phyloP scores from a whole-genome alignment of 169 alveolate genomes.

The Plasmodium vinckei region DNA sequence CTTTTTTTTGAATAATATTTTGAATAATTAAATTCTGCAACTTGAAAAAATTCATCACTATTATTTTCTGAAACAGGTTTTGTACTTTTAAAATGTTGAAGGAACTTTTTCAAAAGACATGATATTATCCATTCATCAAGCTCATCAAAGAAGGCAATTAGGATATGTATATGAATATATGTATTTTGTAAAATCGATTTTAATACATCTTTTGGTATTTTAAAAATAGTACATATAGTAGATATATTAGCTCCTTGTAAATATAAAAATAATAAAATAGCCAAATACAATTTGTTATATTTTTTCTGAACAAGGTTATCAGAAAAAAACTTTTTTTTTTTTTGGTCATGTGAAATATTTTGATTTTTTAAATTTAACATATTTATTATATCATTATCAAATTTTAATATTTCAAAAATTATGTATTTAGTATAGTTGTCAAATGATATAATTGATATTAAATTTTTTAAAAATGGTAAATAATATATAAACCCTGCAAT shows the following conservation, averaged over 20 bases:
- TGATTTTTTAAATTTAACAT: constrained; percentile 38
- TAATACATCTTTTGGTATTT: constrained; percentile 43
- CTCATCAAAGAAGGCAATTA: constrained; percentile 38
- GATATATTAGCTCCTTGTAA: constrained; percentile 5
- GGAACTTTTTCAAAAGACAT: constrained; percentile 30
- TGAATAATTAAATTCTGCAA: neutral
- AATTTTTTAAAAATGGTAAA: constrained; percentile 34
- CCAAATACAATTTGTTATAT: constrained; percentile 39
- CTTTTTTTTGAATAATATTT: neutral
- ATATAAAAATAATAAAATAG: constrained; percentile 38
- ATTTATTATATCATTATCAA: constrained; percentile 65
- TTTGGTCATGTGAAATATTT: constrained; percentile 3
- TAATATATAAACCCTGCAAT: constrained; percentile 28
- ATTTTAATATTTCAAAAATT: constrained; percentile 40
- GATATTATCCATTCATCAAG: constrained; percentile 58
- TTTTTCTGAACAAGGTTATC: constrained; percentile 21
- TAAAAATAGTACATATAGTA: constrained; percentile 21
- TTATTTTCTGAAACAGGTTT: neutral
- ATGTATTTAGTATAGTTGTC: constrained; percentile 47
- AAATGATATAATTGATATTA: constrained; percentile 14
- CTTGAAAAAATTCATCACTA: neutral
- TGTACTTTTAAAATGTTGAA: constrained; percentile 9
- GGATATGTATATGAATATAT: constrained; percentile 29
- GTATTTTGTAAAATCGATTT: constrained; percentile 48
- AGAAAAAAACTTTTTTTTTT: constrained; percentile 11